phyloP scores from a whole-genome alignment of 352 stramenopile genomes.

The Pythium oligandrum region DNA sequence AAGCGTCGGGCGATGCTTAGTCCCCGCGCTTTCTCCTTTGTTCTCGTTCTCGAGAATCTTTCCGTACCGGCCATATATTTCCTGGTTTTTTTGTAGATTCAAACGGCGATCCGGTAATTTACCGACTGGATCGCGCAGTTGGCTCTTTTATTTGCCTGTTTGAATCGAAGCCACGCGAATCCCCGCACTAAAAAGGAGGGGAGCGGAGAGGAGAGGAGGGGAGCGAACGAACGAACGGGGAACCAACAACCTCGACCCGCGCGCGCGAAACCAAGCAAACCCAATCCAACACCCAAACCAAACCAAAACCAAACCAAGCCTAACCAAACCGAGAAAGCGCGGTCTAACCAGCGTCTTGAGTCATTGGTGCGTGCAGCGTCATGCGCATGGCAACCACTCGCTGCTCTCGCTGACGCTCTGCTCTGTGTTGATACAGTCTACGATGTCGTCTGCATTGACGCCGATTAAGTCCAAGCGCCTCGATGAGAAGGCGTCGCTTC shows the following conservation, averaged over 20 bases:
- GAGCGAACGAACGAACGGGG: not conserved
- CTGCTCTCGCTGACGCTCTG: too few species aligned
- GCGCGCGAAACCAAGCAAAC: constrained; percentile 13
- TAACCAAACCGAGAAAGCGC: not conserved
- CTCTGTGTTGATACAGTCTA: constrained; percentile 1
- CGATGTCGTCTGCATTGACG: constrained; percentile 58
- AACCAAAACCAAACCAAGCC: constrained; percentile 6
- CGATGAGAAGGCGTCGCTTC: constrained; percentile 78
- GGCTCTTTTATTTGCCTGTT: constrained; percentile 23
- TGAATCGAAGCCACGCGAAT: constrained; percentile 6
- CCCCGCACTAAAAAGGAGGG: not conserved
- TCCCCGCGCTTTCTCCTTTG: too few species aligned
- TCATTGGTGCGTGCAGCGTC: not conserved
- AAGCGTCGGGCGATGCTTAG: too few species aligned
- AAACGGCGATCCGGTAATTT: constrained; percentile 4
- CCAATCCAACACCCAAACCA: constrained; percentile 5
- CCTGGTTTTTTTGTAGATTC: too few species aligned
- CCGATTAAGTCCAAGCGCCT: constrained; percentile 84
- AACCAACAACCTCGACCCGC: constrained; percentile 16
- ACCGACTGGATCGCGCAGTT: constrained; percentile 8
- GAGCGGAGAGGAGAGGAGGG: not conserved
- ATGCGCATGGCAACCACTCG: too few species aligned
- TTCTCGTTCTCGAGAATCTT: too few species aligned
- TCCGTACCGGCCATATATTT: too few species aligned
- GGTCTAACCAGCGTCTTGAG: not conserved